A percentile compares a stretch with the other conserved stretches of the same genome.
phyloP scores from a whole-genome alignment of 1,139 yeast genomes.

The Suhomyces chickasaworum region DNA sequence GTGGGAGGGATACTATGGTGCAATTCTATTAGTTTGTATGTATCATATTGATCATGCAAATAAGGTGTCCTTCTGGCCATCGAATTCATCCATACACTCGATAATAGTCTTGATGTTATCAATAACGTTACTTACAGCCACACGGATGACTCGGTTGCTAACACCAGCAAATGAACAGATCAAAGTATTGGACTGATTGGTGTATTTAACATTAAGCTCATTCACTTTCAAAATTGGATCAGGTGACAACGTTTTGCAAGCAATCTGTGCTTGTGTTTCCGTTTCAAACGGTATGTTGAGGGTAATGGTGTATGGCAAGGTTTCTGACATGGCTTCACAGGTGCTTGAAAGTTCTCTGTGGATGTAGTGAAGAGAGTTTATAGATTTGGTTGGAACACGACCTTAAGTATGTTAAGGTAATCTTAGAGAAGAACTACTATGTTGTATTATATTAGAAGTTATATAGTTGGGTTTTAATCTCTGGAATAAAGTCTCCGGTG shows the following conservation, averaged over 20 bases:
- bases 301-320: constrained; percentile 19
- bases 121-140: constrained; percentile 67
- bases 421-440: too few species aligned
- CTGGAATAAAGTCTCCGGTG: constrained; percentile 9
- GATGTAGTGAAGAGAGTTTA: too few species aligned
- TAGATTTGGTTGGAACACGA: background rate
- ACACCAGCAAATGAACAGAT: constrained; percentile 52
- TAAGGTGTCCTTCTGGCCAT: constrained; percentile 32
- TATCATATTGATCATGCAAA: too few species aligned
- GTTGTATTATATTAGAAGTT: background rate
- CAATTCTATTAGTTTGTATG: too few species aligned
- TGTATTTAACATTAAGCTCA: constrained; percentile 52
- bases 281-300: constrained; percentile 65
- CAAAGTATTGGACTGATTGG: constrained; percentile 31
- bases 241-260: constrained; percentile 60
- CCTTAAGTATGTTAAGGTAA: too few species aligned
- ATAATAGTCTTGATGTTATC: constrained; percentile 65
- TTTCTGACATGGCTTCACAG: background rate
- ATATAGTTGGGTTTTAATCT: constrained; percentile 1
- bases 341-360: background rate
- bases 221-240: constrained; percentile 77
- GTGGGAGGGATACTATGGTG: too few species aligned
- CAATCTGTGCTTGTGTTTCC: constrained; percentile 61
- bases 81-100: constrained; percentile 69
- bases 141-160: constrained; percentile 66